phyloP scores from a whole-genome alignment of 345 rosid genomes.

The Aquilaria sinensis region DNA sequence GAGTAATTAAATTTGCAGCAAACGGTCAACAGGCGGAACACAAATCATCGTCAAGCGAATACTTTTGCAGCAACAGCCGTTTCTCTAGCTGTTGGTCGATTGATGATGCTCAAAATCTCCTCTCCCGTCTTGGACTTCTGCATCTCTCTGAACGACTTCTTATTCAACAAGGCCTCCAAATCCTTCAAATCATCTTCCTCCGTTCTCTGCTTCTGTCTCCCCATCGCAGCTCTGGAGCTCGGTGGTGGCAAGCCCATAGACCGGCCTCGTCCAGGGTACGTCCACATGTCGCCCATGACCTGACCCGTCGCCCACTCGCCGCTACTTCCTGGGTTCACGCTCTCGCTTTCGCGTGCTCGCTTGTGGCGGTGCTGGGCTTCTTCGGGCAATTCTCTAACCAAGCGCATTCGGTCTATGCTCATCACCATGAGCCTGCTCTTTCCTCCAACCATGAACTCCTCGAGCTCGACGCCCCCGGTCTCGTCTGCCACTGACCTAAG shows the following conservation, averaged over 20 bases:
- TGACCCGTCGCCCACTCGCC: constrained; percentile 36
- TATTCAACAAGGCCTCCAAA: constrained; percentile 76
- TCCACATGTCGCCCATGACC: constrained; percentile 63
- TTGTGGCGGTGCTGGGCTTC: constrained; percentile 35
- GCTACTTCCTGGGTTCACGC: constrained; percentile 8
- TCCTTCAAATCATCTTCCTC: constrained; percentile 92
- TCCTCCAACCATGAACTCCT: constrained; percentile 79
- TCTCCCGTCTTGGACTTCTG: constrained; percentile 92
- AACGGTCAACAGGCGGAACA: neutral
- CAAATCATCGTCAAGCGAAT: neutral
- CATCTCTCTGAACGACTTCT: constrained; percentile 83
- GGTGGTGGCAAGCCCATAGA: constrained; percentile 50
- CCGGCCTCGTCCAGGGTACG: constrained; percentile 31
- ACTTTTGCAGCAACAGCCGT: constrained; percentile 97
- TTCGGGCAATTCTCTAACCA: constrained; percentile 78
- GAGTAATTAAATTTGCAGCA: neutral
- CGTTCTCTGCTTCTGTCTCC: constrained; percentile 49
- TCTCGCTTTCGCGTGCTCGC: constrained; percentile 19
- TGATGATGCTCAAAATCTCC: constrained; percentile 86
- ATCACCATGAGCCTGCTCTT: constrained; percentile 81
- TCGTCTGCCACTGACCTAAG: constrained; percentile 84
- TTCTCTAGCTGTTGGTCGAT: constrained; percentile 90
- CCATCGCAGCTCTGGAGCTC: constrained; percentile 39
- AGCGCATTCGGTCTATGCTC: constrained; percentile 63
- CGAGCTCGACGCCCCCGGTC: constrained; percentile 72